Base-by-base conservation (phyloP, 2,329 filamentous ascomycete genomes). In the Cladophialophora yegresii region DNA sequence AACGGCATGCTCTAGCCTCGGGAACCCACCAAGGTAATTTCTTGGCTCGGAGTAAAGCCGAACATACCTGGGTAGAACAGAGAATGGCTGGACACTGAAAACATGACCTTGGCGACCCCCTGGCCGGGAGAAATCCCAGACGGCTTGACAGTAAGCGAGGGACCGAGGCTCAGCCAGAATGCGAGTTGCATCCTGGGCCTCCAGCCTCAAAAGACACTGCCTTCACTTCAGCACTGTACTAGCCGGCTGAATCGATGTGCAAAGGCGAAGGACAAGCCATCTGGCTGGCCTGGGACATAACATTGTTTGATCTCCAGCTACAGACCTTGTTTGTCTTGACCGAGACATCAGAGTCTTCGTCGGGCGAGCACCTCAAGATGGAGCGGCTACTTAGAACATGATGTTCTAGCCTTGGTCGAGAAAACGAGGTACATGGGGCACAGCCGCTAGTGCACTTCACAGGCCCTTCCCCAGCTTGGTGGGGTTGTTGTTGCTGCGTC, bases 1-100 rank as follows among this genome's bases (percentile, higher is more conserved):
- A 7, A 43, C 16, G 2, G 36, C 33, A 13, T 12, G 2, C 4
- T 7, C n/a, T 49, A 49, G n/a, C 47, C 8, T 28, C 20, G 12
- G 10, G 47, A 1, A 23, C n/a, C 30, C 23, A 7, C 36, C 26
- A 40, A 22, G 33, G 36, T 43, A 13, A 10, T 8, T 49, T 16
- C 51, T 40, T 61, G 33, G 28, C 58, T 54, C 58, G 58, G 58
- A 61, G 58, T 32, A 54, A 47, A 33, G 51, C 58, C 58, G 50
- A 61, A 43, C 45, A n/a, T n/a, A n/a, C n/a, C n/a, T n/a, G n/a
- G n/a, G 13, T 26, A 47, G 45, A n/a, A 32, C 43, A 7, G n/a
- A 20, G 36, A 47, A 45, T 43, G 36, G 36, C 36, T 43, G 36
- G 36, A 43, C 36, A 40, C 4, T 16, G 36, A 40, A 16, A 5